Evolutionary conservation across 495 filamentous ascomycete genomes (phyloP).

Genomic region (Penicillium simplicissimum): DNA sequence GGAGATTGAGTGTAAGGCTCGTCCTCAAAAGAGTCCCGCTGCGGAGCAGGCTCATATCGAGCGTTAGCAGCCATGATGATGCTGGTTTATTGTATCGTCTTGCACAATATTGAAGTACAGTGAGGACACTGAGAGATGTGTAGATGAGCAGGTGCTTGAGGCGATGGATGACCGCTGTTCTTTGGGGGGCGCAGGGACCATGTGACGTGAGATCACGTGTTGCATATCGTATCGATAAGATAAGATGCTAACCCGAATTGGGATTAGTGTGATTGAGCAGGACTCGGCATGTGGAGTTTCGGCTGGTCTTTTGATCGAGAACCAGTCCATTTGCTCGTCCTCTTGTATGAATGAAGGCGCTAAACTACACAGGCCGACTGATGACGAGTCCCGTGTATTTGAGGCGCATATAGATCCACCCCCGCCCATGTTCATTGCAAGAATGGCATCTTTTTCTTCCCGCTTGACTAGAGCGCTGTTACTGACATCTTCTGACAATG

Average conservation of each 20-base stretch:
- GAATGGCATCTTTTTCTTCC: background rate
- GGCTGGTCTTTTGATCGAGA: background rate
- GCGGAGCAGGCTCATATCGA: constrained; percentile 69
- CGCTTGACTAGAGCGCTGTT: background rate
- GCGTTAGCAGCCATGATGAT: constrained; percentile 62
- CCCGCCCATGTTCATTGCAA: background rate
- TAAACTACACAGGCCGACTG: background rate
- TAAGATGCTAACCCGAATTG: background rate
- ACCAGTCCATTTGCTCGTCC: background rate
- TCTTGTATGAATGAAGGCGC: background rate
- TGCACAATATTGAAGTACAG: constrained; percentile 4
- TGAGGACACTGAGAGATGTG: constrained; percentile 10
- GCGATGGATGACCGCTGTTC: background rate
- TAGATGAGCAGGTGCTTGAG: constrained; percentile 11
- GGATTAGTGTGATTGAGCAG: background rate
- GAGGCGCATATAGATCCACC: background rate
- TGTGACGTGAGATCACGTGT: constrained; percentile 30
- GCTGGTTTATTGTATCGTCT: background rate
- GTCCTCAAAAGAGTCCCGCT: constrained; percentile 71
- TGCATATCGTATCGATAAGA: constrained; percentile 10
- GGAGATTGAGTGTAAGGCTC: constrained; percentile 76
- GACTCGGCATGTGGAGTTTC: background rate
- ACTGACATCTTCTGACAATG: background rate
- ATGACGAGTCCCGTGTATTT: background rate
- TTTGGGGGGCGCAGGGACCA: constrained; percentile 19